These are phyloP conservation scores for Neurospora crassa DNA, from an alignment of 2,329 filamentous ascomycete species.

Conservation along the genomic window DNA sequence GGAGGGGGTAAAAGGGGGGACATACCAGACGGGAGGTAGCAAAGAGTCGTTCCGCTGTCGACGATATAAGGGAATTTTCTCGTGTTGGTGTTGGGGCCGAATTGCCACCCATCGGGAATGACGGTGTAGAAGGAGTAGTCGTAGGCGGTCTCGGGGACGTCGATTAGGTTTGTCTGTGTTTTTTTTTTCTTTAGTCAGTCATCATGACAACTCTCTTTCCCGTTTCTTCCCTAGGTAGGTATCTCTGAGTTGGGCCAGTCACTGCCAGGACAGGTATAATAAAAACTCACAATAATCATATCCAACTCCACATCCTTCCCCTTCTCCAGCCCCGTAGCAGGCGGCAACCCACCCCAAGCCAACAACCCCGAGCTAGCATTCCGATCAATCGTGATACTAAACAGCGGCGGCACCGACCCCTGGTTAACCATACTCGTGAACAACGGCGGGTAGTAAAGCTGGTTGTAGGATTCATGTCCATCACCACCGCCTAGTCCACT, in stretches of 20 bases:
- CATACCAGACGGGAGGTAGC: constrained; percentile 39
- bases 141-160: constrained; percentile 27
- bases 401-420: constrained; percentile 34
- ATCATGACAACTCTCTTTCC: neutral
- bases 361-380: constrained; percentile 37
- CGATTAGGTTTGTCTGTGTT: constrained; percentile 34
- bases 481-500: constrained; percentile 9
- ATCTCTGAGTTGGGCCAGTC: too few relatives aligned
- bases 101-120: constrained; percentile 38
- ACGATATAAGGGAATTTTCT: constrained; percentile 40
- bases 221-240: too few relatives aligned
- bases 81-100: constrained; percentile 30
- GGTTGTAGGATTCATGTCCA: constrained; percentile 29
- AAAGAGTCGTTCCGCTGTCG: constrained; percentile 43
- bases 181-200: neutral
- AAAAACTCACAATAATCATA: constrained; percentile 17
- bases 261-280: too few relatives aligned
- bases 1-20: constrained; percentile 1
- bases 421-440: constrained; percentile 39
- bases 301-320: constrained; percentile 24
- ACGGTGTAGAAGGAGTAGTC: constrained; percentile 45
- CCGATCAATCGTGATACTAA: constrained; percentile 38
- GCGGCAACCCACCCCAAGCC: constrained; percentile 37
- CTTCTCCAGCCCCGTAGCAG: constrained; percentile 21
- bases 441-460: constrained; percentile 36